A percentile compares a stretch with the other conserved stretches of the same genome.
Conservation (phyloP, 495 filamentous ascomycete genomes). For the Neurospora tetrasperma region DNA sequence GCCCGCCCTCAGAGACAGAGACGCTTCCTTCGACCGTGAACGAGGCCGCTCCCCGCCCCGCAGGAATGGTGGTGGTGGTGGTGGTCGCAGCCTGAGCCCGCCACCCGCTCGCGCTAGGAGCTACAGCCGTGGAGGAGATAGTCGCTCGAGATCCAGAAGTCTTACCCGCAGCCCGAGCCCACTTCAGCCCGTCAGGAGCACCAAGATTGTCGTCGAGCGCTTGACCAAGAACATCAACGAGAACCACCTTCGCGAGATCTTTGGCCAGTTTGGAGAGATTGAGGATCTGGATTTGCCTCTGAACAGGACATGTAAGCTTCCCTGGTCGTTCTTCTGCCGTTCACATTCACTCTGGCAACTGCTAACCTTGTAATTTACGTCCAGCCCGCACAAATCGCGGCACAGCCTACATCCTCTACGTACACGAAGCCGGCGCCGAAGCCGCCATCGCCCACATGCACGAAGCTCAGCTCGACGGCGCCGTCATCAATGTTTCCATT, state of each 20-base stretch:
- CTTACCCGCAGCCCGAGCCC: slow-evolving; percentile 21
- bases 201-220: slow-evolving; percentile 85
- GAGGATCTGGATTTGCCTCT: slow-evolving; percentile 79
- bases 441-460: slow-evolving; percentile 95
- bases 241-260: slow-evolving; percentile 81
- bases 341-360: neutral
- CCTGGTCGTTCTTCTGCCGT: too few relatives aligned
- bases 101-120: slow-evolving; percentile 17
- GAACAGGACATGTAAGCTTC: slow-evolving; percentile 65
- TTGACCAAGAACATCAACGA: slow-evolving; percentile 93
- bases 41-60: slow-evolving; percentile 16
- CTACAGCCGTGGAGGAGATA: slow-evolving; percentile 18
- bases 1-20: slow-evolving; percentile 3
- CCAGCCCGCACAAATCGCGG: slow-evolving; percentile 84
- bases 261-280: slow-evolving; percentile 79
- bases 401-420: slow-evolving; percentile 87
- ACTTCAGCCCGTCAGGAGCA: slow-evolving; percentile 12
- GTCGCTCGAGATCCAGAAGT: slow-evolving; percentile 23
- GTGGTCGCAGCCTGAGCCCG: slow-evolving; percentile 3
- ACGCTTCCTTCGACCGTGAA: slow-evolving; percentile 4
- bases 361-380: slow-evolving; percentile 5
- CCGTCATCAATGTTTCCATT: slow-evolving; percentile 81
- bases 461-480: slow-evolving; percentile 88
- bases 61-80: slow-evolving; percentile 22
- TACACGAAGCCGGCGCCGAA: slow-evolving; percentile 68